Evolutionary conservation across 2,329 filamentous ascomycete species (phyloP), one percentile per base, ranked within the genome.

Genomic region (Beauveria australis): DNA sequence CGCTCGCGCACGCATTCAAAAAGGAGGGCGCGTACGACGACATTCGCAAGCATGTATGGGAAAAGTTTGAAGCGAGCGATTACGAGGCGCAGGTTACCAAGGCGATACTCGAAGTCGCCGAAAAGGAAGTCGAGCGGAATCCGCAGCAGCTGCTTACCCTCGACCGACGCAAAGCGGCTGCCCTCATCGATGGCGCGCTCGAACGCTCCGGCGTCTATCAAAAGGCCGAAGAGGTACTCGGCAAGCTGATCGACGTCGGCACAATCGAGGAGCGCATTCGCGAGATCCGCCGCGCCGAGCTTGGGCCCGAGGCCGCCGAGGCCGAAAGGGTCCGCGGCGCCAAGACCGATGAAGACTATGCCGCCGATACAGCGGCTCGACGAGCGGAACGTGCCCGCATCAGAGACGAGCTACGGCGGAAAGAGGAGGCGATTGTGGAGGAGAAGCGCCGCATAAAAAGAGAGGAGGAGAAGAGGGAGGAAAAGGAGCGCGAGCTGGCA

Each of bases 21-120:
- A 93, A 92, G 76, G 91, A 91, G 73, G 90, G 90, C 63, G 88
- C 89, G 61, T 94, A 92, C 69, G 90, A 94, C 73, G 78, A 81
- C 16, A 82, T 92, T 64, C 85, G 89, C 63, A 92, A 91, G 70
- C 82, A 89, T 67, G 81, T 90, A 12, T 91, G 89, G 82, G 84
- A 89, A 51, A 86, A 89, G 61, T 90, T 91, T 66, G 84, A 87
- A 68, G 81, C 83, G 33, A 87, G 85, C 66, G 84, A 89, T 64
- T 88, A 88, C 67, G 88, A 91, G 73, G 79, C 79, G 16, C 80
- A 86, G 65, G 82, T 92, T 62, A 83, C 82, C 43, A 79, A 85
- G 68, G 79, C 85, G 8, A 83, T 93, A 59, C 79, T 89, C 63
- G 80, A 87, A 71, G 81, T 91, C 60, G 88, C 88, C 58, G 86